Percentiles rank a stretch among this genome's conserved stretches.
Conservation (phyloP, 73 alveolate genomes). For the Loxodes magnus region DNA sequence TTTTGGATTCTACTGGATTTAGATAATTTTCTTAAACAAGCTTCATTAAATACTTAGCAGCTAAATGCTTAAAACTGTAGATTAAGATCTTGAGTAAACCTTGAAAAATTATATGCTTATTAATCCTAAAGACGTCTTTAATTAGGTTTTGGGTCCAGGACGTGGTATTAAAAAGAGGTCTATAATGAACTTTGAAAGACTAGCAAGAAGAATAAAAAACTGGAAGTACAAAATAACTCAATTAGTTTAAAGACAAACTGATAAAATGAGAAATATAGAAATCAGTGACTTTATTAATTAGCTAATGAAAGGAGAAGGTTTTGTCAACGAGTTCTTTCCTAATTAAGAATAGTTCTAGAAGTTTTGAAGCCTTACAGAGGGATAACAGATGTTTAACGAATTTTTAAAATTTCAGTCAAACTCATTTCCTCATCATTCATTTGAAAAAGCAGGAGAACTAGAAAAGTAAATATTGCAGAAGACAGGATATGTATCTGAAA, state of each 20-base stretch:
- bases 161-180: constrained; percentile 8
- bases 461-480: neutral
- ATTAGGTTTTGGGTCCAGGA: constrained; percentile 4
- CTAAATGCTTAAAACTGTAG: constrained; percentile 1
- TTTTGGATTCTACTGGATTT: too few species aligned
- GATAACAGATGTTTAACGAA: too few species aligned
- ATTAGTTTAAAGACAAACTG: neutral
- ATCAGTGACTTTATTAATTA: neutral
- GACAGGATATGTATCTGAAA: constrained; percentile 1
- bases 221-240: neutral
- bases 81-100: neutral
- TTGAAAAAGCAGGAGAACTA: neutral
- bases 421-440: neutral
- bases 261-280: neutral
- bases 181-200: neutral
- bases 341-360: too few species aligned
- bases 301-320: neutral
- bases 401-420: neutral
- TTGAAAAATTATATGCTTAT: neutral
- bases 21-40: neutral
- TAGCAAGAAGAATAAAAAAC: neutral
- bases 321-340: too few species aligned
- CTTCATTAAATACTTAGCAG: neutral
- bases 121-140: neutral
- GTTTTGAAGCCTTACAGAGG: too few species aligned